Percentiles rank a stretch among this genome's conserved stretches.
Conservation (phyloP, 345 rosid species). For the Salix purpurea region DNA sequence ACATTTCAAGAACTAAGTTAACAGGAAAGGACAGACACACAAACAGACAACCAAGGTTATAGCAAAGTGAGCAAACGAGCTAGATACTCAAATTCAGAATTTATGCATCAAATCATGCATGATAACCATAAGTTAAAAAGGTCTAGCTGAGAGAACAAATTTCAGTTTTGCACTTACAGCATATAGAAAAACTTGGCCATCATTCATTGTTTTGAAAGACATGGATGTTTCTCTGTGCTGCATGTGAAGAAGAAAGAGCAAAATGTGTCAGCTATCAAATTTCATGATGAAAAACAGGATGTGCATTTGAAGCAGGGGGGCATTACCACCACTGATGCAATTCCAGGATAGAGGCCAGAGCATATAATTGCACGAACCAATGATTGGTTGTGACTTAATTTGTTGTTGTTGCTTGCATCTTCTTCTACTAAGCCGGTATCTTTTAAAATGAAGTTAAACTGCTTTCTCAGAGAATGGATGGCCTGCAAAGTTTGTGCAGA, state of each 20-base stretch:
- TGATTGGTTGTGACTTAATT: conserved; percentile 82
- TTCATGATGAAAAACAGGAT: neutral
- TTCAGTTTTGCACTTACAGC: conserved; percentile 49
- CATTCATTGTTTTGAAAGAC: conserved; percentile 97
- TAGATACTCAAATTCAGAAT: neutral
- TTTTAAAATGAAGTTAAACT: conserved; percentile 74
- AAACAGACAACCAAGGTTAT: neutral
- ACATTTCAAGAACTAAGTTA: neutral
- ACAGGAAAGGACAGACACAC: neutral
- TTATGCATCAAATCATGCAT: neutral
- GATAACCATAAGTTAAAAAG: neutral
- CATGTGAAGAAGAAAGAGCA: conserved; percentile 11
- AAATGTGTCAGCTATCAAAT: conserved; percentile 6
- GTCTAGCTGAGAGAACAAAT: neutral
- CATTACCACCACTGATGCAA: conserved; percentile 88
- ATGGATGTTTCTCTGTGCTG: conserved; percentile 93
- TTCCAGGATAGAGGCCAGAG: conserved; percentile 94
- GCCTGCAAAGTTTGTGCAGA: conserved; percentile 97
- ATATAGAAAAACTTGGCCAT: conserved; percentile 84
- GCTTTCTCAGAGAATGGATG: conserved; percentile 88
- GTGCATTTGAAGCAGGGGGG: neutral
- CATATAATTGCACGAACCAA: conserved; percentile 93
- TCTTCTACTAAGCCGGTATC: conserved; percentile 74
- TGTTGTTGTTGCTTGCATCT: conserved; percentile 60
- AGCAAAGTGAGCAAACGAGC: neutral